Evolutionary conservation across 2,329 filamentous ascomycete species (phyloP).

Genomic region (Sporothrix curviconia): DNA sequence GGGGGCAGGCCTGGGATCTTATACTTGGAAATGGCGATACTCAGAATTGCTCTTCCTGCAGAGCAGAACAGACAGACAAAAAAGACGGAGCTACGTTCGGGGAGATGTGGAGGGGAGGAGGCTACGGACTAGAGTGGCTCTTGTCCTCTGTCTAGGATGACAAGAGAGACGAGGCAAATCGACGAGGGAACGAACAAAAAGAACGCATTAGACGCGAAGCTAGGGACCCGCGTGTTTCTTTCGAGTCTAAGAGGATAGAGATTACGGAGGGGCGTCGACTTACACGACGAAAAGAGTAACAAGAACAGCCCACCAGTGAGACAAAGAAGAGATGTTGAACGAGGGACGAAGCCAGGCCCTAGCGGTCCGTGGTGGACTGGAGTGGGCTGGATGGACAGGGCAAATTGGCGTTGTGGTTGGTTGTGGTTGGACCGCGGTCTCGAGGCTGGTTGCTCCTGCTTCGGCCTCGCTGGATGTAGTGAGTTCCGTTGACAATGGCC

Average conservation of each 20-base stretch:
- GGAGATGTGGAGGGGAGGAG: no score
- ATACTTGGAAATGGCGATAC: constrained; percentile 10
- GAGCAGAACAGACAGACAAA: not conserved
- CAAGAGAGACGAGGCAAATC: not conserved
- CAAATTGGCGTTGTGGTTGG: no score
- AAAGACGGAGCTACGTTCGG: not conserved
- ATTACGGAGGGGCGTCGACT: constrained; percentile 2
- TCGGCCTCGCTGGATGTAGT: constrained; percentile 12
- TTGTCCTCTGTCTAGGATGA: no score
- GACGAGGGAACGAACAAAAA: not conserved
- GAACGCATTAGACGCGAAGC: constrained; percentile 2
- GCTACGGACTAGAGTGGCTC: no score
- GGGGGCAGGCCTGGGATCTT: constrained; percentile 4
- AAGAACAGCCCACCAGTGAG: constrained; percentile 3
- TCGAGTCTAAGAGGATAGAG: not conserved
- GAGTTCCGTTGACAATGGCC: constrained; percentile 8
- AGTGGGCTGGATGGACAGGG: no score
- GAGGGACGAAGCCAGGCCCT: not conserved
- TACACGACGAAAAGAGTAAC: constrained; percentile 15
- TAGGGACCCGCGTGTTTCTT: not conserved
- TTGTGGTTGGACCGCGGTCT: no score
- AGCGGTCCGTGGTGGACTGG: no score
- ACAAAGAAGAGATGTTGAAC: not conserved
- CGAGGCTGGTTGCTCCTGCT: constrained; percentile 13
- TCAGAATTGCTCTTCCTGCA: not conserved